Conservation (phyloP, 2,329 filamentous ascomycete genomes). For the Mollisia scopiformis region DNA sequence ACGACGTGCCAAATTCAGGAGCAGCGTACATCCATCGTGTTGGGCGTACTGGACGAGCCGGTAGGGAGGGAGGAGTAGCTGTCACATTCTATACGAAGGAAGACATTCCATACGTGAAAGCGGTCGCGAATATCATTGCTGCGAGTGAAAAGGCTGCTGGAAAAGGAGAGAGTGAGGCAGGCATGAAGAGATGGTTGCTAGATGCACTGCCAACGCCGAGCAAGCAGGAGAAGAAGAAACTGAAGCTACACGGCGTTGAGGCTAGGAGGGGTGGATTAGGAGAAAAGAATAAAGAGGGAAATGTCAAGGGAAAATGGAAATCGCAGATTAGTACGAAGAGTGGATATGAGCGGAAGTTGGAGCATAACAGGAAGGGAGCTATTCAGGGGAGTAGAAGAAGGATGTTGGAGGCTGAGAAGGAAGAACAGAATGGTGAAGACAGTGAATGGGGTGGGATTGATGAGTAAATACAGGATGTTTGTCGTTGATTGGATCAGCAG, state of each 20-base stretch:
- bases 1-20: constrained; percentile 90
- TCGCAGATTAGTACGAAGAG: constrained; percentile 81
- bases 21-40: constrained; percentile 93
- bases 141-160: constrained; percentile 75
- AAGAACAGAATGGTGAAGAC: constrained; percentile 21
- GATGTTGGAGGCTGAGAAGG: constrained; percentile 32
- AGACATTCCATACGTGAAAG: constrained; percentile 87
- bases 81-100: constrained; percentile 97
- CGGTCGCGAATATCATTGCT: constrained; percentile 89
- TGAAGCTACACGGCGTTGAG: constrained; percentile 83
- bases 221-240: constrained; percentile 81
- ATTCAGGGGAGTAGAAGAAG: constrained; percentile 61
- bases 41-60: constrained; percentile 86
- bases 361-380: constrained; percentile 67
- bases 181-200: constrained; percentile 82
- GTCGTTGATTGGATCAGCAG: not conserved
- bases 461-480: constrained; percentile 40
- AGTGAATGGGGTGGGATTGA: constrained; percentile 53
- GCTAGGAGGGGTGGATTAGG: constrained; percentile 54
- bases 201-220: constrained; percentile 82
- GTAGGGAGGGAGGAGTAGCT: constrained; percentile 83
- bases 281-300: constrained; percentile 40
- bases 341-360: constrained; percentile 70
- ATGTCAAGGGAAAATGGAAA: constrained; percentile 32
- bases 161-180: constrained; percentile 54